Base-by-base conservation (phyloP, 495 filamentous ascomycete genomes). In the Penicillium antarcticum region DNA sequence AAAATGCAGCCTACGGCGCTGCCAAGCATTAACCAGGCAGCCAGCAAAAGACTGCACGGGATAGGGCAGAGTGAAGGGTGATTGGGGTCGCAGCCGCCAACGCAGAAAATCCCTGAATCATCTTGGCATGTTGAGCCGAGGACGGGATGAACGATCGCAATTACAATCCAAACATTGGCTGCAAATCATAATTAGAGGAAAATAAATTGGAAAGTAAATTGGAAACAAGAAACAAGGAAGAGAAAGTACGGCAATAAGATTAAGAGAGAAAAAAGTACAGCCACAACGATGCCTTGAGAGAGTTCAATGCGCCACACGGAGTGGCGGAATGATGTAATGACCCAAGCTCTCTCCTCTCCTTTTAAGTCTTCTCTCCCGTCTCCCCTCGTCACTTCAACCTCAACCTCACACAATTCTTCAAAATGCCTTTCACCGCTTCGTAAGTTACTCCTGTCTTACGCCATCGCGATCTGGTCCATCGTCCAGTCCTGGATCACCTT, bases 351-450 rank as follows among this genome's bases (percentile, higher is more conserved):
- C 42, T 42, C 32, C 35, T 42, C 31, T 47, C 12, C 46, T 51
- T 58, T 50, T 57, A 63, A 61, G 39, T 44, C 53, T 43, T 43
- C 44, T 23, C 37, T 24, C 17, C 37, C 35, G 29, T 26, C 31
- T 45, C 40, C 46, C 26, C 7, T 23, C n/a, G n/a, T n/a, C 18
- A 17, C 37, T 42, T 36, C 11, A 40, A 35, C 26, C 23, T 38
- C 29, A 11, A 18, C 14, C 9, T 9, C n/a, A 36, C 18, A 14
- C 33, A 18, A 32, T 32, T 42, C 41, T 26, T 38, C 74, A 81
- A 44, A 51, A 85, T 85, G 81, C 72, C 81, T 75, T 83, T 84
- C 76, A 83, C 81, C 57, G 80, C 79, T 45, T 82, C 80, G 80
- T 83, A 79, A 74, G 78, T 75, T 42, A 8, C 18, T 34, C 39